Percentiles rank a stretch among this genome's conserved stretches.
These are phyloP conservation scores for Lipomyces yamanashiensis DNA, from an alignment of 805 yeast species.

Conservation along the genomic window DNA sequence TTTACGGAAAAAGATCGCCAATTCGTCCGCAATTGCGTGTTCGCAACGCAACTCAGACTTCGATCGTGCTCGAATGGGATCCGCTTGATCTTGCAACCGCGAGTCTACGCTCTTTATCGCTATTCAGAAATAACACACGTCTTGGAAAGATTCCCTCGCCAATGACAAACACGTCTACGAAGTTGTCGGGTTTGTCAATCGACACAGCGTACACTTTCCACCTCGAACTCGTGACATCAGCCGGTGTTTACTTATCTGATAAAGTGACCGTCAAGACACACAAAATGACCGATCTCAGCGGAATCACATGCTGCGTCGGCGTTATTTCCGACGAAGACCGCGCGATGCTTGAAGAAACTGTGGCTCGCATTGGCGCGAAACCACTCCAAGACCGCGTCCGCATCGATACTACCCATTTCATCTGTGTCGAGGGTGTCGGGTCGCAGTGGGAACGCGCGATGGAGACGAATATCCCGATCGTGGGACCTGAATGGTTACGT, in stretches of 20 bases:
- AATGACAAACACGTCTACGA: conserved; percentile 73
- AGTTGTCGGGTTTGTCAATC: conserved; percentile 87
- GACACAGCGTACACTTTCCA: conserved; percentile 82
- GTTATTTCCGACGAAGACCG: conserved; percentile 56
- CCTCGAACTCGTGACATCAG: conserved; percentile 81
- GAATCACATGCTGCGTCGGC: conserved; percentile 90
- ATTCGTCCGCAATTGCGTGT: conserved; percentile 67
- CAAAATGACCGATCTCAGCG: conserved; percentile 93
- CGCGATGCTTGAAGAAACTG: conserved; percentile 64
- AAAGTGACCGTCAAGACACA: conserved; percentile 76
- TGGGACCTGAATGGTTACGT: conserved; percentile 95
- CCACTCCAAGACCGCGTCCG: conserved; percentile 73
- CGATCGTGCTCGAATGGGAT: conserved; percentile 95
- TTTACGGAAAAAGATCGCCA: conserved; percentile 78
- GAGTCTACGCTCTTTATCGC: conserved; percentile 69
- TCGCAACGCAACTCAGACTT: conserved; percentile 87
- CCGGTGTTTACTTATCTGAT: conserved; percentile 81
- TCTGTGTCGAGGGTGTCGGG: conserved; percentile 74
- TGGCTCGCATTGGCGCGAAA: conserved; percentile 77
- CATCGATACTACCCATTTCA: conserved; percentile 92
- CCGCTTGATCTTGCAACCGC: conserved; percentile 82
- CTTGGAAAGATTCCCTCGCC: conserved; percentile 87
- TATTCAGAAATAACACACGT: conserved; percentile 71
- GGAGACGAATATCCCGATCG: conserved; percentile 86
- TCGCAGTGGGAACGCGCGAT: conserved; percentile 78